These are phyloP conservation scores for Fusarium secorum DNA, from an alignment of 2,329 filamentous ascomycete species.

Conservation along the genomic window DNA sequence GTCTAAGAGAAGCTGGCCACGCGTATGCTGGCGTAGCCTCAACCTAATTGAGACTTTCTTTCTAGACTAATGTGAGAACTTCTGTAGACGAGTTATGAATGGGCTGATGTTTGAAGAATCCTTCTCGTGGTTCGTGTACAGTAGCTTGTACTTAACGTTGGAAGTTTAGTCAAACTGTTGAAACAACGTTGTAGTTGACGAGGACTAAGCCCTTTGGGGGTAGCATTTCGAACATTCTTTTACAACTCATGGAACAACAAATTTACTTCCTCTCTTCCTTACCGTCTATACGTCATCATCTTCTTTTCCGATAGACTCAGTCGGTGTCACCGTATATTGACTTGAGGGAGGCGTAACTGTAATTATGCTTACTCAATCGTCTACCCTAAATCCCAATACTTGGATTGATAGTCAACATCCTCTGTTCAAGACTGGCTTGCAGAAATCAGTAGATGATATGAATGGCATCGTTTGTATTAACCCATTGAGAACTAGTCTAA, in stretches of 20 bases:
- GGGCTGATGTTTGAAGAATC: conserved; percentile 4
- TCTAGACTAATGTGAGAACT: conserved; percentile 6
- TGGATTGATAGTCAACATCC: not conserved
- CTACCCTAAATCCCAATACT: not conserved
- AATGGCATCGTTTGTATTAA: not conserved
- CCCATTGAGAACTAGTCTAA: not conserved
- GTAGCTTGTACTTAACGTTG: not conserved
- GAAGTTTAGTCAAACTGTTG: not conserved
- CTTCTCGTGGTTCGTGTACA: not conserved
- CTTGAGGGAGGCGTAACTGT: not conserved
- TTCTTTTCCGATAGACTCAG: not conserved
- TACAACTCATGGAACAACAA: not conserved
- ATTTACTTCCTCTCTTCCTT: not conserved
- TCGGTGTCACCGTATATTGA: not conserved
- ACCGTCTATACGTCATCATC: not conserved
- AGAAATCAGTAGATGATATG: not conserved
- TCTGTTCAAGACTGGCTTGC: not conserved
- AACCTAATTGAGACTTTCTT: not conserved
- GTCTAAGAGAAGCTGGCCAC: conserved; percentile 21
- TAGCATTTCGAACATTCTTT: not conserved
- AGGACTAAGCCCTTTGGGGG: not conserved
- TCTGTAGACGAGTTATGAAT: not conserved
- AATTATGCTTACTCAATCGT: not conserved
- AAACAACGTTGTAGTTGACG: not conserved
- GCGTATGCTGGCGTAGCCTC: conserved; percentile 38